Percentiles rank a stretch among this genome's conserved stretches.
phyloP scores from a whole-genome alignment of 768 basidiomycete genomes.

The Leccinum variicolor region DNA sequence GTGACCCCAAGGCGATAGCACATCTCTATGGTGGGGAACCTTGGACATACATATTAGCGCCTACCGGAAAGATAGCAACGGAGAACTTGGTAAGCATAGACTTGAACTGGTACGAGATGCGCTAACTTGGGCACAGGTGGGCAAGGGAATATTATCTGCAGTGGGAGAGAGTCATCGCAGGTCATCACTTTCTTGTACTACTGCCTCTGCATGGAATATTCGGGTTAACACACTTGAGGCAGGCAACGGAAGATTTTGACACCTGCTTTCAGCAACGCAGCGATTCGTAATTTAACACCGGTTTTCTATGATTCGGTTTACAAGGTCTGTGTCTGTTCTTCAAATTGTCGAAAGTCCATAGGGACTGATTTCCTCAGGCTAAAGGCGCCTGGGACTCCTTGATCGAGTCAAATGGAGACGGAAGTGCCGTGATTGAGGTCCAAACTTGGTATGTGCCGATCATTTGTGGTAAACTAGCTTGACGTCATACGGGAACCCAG shows the following conservation, averaged over 20 bases:
- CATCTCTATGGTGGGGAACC: constrained; percentile 52
- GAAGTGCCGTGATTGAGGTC: constrained; percentile 41
- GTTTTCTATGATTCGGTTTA: constrained; percentile 42
- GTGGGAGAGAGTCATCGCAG: constrained; percentile 43
- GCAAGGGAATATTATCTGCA: constrained; percentile 37
- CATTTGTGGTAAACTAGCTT: background rate
- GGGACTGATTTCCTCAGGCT: constrained; percentile 12
- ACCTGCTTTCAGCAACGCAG: constrained; percentile 40
- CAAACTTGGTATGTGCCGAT: constrained; percentile 40
- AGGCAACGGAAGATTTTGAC: constrained; percentile 38
- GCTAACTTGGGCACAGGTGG: constrained; percentile 22
- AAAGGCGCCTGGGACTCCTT: constrained; percentile 32
- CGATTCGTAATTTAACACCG: constrained; percentile 34
- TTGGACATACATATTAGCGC: constrained; percentile 30
- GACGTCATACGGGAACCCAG: constrained; percentile 9
- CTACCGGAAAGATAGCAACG: constrained; percentile 15
- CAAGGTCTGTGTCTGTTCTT: constrained; percentile 32
- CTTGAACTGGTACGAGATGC: background rate
- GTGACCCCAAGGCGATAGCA: constrained; percentile 48
- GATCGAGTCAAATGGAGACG: constrained; percentile 21
- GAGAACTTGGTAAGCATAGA: constrained; percentile 23
- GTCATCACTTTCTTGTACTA: constrained; percentile 14
- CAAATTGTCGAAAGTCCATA: background rate
- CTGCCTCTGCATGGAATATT: constrained; percentile 19
- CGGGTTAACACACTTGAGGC: background rate